phyloP scores from a whole-genome alignment of 768 basidiomycete species.

The Collybia mongolica region DNA sequence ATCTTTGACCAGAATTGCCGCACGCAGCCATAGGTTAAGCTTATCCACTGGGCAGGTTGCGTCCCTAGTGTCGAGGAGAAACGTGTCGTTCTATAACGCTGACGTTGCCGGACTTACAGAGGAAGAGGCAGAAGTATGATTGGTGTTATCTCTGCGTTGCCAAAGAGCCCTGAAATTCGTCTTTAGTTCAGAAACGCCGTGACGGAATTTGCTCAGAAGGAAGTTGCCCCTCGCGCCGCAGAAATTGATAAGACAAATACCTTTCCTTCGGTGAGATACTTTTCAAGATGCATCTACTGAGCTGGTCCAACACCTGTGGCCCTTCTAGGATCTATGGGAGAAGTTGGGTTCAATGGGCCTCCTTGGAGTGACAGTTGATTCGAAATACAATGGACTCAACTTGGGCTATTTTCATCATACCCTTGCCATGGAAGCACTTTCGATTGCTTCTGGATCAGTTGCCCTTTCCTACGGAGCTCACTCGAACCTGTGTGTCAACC shows the following conservation, averaged over 20 bases:
- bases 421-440: slow-evolving; percentile 93
- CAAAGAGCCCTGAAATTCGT: slow-evolving; percentile 4
- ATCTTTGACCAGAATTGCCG: slow-evolving; percentile 4
- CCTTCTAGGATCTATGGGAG: slow-evolving; percentile 74
- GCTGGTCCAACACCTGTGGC: slow-evolving; percentile 3
- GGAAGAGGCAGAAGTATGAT: slow-evolving; percentile 73
- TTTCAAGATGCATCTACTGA: neutral
- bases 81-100: slow-evolving; percentile 65
- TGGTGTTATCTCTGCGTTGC: neutral
- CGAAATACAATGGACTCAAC: slow-evolving; percentile 78
- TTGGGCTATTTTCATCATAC: slow-evolving; percentile 87
- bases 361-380: slow-evolving; percentile 80
- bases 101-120: slow-evolving; percentile 76
- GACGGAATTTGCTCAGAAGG: slow-evolving; percentile 74
- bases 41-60: neutral
- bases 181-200: slow-evolving; percentile 82
- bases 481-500: slow-evolving; percentile 86
- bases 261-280: slow-evolving; percentile 62
- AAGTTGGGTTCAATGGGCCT: slow-evolving; percentile 93
- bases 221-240: slow-evolving; percentile 82
- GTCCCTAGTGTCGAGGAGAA: slow-evolving; percentile 18
- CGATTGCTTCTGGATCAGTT: slow-evolving; percentile 87
- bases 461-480: slow-evolving; percentile 92
- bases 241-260: slow-evolving; percentile 85
- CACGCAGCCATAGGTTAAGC: neutral